Percentiles rank a stretch among this genome's conserved stretches.
These are phyloP conservation scores for Boletus tylopilopsis DNA, from an alignment of 768 basidiomycete species.

Conservation along the genomic window DNA sequence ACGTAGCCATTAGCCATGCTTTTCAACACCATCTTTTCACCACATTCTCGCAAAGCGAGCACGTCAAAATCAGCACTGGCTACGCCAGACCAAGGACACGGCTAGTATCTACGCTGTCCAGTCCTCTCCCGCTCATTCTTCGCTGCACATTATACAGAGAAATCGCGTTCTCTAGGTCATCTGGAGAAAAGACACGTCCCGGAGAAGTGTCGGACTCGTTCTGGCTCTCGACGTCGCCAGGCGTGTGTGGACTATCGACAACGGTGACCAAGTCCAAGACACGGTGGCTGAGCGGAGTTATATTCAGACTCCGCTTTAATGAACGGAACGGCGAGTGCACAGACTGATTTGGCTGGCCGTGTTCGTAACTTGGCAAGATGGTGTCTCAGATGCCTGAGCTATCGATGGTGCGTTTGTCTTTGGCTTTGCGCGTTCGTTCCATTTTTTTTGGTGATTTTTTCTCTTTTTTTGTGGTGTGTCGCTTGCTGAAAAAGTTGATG, in stretches of 20 bases:
- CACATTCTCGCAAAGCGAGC: constrained; percentile 1
- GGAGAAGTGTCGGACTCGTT: neutral
- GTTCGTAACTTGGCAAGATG: constrained; percentile 12
- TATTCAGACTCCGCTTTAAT: constrained; percentile 20
- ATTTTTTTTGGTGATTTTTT: constrained; percentile 6
- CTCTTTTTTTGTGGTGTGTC: constrained; percentile 11
- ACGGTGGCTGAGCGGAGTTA: neutral
- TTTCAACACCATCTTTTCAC: constrained; percentile 14
- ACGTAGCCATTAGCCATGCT: constrained; percentile 3
- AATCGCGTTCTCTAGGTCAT: neutral
- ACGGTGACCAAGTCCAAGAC: constrained; percentile 11
- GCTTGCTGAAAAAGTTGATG: constrained; percentile 25
- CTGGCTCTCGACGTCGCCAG: neutral
- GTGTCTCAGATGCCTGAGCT: neutral
- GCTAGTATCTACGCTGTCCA: neutral
- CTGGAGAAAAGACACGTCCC: neutral
- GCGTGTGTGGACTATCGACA: constrained; percentile 4
- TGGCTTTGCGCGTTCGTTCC: neutral
- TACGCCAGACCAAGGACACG: neutral
- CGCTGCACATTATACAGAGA: neutral
- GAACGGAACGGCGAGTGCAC: neutral
- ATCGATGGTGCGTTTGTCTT: neutral
- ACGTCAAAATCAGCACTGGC: neutral
- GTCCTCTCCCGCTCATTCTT: neutral
- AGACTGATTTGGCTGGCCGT: constrained; percentile 5